These are phyloP conservation scores for Linum trigynum DNA, from an alignment of 345 rosid genomes.

Conservation along the genomic window DNA sequence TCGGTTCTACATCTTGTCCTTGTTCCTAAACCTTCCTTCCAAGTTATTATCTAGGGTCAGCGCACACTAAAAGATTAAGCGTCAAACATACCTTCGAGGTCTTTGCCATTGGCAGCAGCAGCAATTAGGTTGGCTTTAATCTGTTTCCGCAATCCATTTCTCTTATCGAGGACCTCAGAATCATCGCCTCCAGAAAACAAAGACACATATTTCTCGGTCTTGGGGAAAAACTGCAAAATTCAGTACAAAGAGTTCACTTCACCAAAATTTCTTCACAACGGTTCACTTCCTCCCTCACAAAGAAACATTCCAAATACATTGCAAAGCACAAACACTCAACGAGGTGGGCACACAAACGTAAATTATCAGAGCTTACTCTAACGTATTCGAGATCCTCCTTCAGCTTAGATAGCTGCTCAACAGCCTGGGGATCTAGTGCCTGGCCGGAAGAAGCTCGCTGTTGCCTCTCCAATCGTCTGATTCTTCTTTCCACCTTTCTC, in stretches of 20 bases:
- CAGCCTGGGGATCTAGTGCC: conserved; percentile 50
- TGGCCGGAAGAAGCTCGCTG: conserved; percentile 71
- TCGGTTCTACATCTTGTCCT: neutral
- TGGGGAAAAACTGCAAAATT: conserved; percentile 74
- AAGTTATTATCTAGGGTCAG: neutral
- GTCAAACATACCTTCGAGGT: conserved; percentile 70
- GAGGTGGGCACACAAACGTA: neutral
- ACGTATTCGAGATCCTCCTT: conserved; percentile 99
- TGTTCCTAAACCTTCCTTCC: neutral
- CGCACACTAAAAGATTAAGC: neutral
- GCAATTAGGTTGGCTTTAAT: conserved; percentile 81
- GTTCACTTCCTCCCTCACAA: too few relatives aligned
- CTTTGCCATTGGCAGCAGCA: conserved; percentile 98
- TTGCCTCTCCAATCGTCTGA: conserved; percentile 84
- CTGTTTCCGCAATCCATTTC: conserved; percentile 87
- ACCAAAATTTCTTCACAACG: neutral
- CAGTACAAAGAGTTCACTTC: neutral
- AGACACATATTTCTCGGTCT: conserved; percentile 92
- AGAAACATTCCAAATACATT: neutral
- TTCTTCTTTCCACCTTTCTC: conserved; percentile 81
- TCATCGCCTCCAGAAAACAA: conserved; percentile 78
- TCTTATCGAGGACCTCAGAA: conserved; percentile 51
- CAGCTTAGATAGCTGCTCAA: conserved; percentile 65
- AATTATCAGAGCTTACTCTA: conserved; percentile 41
- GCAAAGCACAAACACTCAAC: neutral